Evolutionary conservation across 306 rosid species (phyloP), one percentile per base, ranked within the genome.

Genomic region (Clitoria ternatea): DNA sequence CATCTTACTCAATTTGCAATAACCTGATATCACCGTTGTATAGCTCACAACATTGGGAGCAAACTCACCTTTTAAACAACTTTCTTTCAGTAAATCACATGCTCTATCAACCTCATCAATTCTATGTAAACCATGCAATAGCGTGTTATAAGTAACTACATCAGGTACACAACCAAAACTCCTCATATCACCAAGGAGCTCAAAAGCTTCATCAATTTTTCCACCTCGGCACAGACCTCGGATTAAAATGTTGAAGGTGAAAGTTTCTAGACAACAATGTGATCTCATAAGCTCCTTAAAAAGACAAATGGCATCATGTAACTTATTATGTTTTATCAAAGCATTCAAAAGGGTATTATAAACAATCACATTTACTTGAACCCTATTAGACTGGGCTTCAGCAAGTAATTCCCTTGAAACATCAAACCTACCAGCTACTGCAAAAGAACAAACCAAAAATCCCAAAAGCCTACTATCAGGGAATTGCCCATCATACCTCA

Each of bases 81-180:
- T 36, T 63, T 89, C 84, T 72, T 74, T 82, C 4, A 92, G 73
- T 37, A 92, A 73, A 37, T 26, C 71, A 27, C 69, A 61, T 37
- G 91, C 98, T 67, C 71, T 85, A 68, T 85, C 84, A 18, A 88
- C 83, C 72, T 79, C 79, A 64, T 80, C 81, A 63, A 62, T 66
- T 84, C 83, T 76, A 80, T 92, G 90, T n/a, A 87, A 80, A 39
- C 96, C 98, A 68, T 76, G 82, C 69, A 92, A 86, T 50, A 92
- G 82, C 30, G 89, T 92, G 77, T 90, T 92, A 76, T 78, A 88
- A 0, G 91, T 89, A 76, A 86, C 80, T 26, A 83, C 50, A 59
- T 92, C 92, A 0, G 98, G 91, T 13, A 50, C 83, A 80, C 90
- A 90, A 76, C 87, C 86, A 77, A 70, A 86, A 61, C 65, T 88